phyloP scores from a whole-genome alignment of 164 flowering plant genomes.

The Hamamelis virginiana region DNA sequence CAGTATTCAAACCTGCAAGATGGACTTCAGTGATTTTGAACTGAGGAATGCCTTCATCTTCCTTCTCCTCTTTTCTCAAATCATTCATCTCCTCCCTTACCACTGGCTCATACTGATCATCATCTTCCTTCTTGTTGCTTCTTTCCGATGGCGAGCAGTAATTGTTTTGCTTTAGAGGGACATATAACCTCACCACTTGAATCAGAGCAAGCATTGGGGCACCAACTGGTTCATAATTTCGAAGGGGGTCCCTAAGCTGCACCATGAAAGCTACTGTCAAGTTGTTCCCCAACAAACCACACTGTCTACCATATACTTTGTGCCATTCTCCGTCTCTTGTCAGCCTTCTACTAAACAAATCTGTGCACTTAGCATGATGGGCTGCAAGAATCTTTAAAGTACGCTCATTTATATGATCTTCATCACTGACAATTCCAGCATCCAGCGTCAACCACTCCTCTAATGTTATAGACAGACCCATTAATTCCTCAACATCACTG shows the following conservation, averaged over 20 bases:
- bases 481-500: slow-evolving; percentile 22
- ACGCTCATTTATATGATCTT: slow-evolving; percentile 25
- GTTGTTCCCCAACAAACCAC: slow-evolving; percentile 37
- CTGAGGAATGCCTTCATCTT: slow-evolving; percentile 10
- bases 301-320: slow-evolving; percentile 18
- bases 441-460: slow-evolving; percentile 53
- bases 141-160: not conserved
- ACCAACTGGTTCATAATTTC: slow-evolving; percentile 56
- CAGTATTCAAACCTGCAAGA: slow-evolving; percentile 62
- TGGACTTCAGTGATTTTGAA: slow-evolving; percentile 57
- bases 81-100: not conserved
- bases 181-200: slow-evolving; percentile 37
- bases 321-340: slow-evolving; percentile 6
- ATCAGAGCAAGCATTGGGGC: slow-evolving; percentile 45
- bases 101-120: slow-evolving; percentile 5
- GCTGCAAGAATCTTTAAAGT: slow-evolving; percentile 31
- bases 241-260: slow-evolving; percentile 53
- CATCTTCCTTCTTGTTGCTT: slow-evolving; percentile 6
- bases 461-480: slow-evolving; percentile 37
- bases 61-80: not conserved
- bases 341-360: slow-evolving; percentile 9
- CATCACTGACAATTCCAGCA: slow-evolving; percentile 26
- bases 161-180: slow-evolving; percentile 4
- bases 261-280: slow-evolving; percentile 41
- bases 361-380: slow-evolving; percentile 35